Conservation (phyloP, 768 basidiomycete species). For the Suillus cothurnatus region DNA sequence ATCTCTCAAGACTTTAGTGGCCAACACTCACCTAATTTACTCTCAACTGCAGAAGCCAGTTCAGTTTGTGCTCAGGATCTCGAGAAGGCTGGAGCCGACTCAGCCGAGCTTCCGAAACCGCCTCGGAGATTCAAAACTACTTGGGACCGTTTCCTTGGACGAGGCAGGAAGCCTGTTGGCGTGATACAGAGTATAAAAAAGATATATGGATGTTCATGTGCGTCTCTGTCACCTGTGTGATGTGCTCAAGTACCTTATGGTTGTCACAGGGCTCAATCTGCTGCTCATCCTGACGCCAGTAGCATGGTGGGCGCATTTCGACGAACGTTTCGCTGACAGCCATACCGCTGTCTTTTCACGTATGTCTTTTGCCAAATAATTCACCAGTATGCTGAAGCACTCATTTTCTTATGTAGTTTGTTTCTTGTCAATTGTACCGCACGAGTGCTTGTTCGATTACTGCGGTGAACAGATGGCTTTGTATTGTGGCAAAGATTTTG, state of each 20-base stretch:
- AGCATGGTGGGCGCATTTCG: slow-evolving; percentile 62
- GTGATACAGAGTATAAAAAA: slow-evolving; percentile 46
- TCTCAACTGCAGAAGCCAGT: neutral
- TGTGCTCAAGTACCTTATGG: slow-evolving; percentile 1
- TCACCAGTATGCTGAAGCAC: slow-evolving; percentile 2
- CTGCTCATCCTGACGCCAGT: slow-evolving; percentile 60
- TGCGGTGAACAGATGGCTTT: slow-evolving; percentile 55
- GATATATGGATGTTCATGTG: slow-evolving; percentile 57
- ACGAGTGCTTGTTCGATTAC: slow-evolving; percentile 69
- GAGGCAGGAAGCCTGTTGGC: slow-evolving; percentile 47
- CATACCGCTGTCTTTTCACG: slow-evolving; percentile 45
- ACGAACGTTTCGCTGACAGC: slow-evolving; percentile 10
- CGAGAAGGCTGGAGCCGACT: neutral
- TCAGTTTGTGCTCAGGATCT: neutral
- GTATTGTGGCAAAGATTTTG: slow-evolving; percentile 56
- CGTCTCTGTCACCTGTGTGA: slow-evolving; percentile 18
- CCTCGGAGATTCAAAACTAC: slow-evolving; percentile 1
- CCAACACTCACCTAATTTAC: neutral
- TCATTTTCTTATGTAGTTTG: slow-evolving; percentile 43
- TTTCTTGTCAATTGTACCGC: slow-evolving; percentile 66
- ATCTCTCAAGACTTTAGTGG: neutral
- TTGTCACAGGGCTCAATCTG: slow-evolving; percentile 53
- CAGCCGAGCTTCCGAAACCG: neutral
- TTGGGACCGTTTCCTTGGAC: slow-evolving; percentile 20
- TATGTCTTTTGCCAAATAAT: slow-evolving; percentile 29